Conservation (phyloP, 768 basidiomycete species). For the Tricholoma hemisulphureum region DNA sequence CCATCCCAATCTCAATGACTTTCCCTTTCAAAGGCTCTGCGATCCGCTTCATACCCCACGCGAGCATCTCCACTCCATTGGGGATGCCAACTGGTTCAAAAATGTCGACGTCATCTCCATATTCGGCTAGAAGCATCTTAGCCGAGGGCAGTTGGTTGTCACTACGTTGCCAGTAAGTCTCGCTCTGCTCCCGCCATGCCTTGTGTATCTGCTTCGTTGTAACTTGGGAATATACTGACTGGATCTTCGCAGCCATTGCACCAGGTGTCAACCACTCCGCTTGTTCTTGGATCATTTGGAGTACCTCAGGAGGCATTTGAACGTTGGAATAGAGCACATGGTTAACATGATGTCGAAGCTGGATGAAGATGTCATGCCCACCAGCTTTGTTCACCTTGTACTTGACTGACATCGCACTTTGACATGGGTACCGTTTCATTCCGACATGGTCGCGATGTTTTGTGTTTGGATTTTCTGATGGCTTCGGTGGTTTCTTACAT, state of each 20-base stretch:
- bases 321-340: slow-evolving; percentile 23
- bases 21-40: background rate
- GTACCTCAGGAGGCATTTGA: slow-evolving; percentile 19
- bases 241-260: slow-evolving; percentile 29
- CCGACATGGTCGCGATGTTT: slow-evolving; percentile 21
- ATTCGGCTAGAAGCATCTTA: slow-evolving; percentile 19
- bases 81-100: slow-evolving; percentile 12
- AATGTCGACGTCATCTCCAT: slow-evolving; percentile 20
- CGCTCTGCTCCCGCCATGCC: slow-evolving; percentile 27
- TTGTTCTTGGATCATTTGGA: slow-evolving; percentile 21
- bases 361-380: background rate
- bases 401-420: slow-evolving; percentile 4
- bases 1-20: slow-evolving; percentile 5
- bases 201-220: slow-evolving; percentile 23
- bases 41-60: slow-evolving; percentile 16
- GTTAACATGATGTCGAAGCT: background rate
- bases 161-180: slow-evolving; percentile 22
- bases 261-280: slow-evolving; percentile 23
- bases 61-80: slow-evolving; percentile 23
- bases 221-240: slow-evolving; percentile 27
- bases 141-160: slow-evolving; percentile 22
- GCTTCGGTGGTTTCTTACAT: slow-evolving; percentile 19
- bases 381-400: background rate
- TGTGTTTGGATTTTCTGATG: slow-evolving; percentile 14
- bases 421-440: slow-evolving; percentile 26